phyloP scores from a whole-genome alignment of 2,329 filamentous ascomycete species.

The Aschersonia sp. region DNA sequence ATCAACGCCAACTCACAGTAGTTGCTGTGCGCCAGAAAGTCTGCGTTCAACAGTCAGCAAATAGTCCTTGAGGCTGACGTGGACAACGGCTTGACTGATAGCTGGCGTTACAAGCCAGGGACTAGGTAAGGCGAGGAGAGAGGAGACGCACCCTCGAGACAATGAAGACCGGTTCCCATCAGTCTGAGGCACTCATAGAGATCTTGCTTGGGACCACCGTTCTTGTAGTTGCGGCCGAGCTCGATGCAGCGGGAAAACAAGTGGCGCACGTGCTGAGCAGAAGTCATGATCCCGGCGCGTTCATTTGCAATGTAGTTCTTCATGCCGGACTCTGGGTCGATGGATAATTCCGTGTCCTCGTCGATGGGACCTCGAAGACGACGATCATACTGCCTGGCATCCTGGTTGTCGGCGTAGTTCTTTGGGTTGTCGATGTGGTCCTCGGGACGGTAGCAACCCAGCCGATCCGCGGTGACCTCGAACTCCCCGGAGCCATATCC shows the following conservation, averaged over 20 bases:
- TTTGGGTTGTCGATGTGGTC: constrained; percentile 63
- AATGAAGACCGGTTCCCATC: constrained; percentile 79
- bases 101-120: not conserved
- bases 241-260: constrained; percentile 64
- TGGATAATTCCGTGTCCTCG: constrained; percentile 60
- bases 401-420: constrained; percentile 80
- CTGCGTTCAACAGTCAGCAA: constrained; percentile 22
- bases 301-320: constrained; percentile 96
- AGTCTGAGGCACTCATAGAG: constrained; percentile 77
- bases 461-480: constrained; percentile 61
- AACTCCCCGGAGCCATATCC: constrained; percentile 76
- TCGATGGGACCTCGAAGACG: constrained; percentile 73
- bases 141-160: constrained; percentile 49
- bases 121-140: not conserved
- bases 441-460: constrained; percentile 74
- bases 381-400: constrained; percentile 68
- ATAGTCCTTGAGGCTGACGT: not conserved
- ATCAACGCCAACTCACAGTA: constrained; percentile 80
- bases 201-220: constrained; percentile 47
- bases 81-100: no score
- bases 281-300: constrained; percentile 62
- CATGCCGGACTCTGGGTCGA: constrained; percentile 63
- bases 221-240: constrained; percentile 58
- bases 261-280: constrained; percentile 58
- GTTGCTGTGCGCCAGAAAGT: constrained; percentile 89